Evolutionary conservation across 2,329 filamentous ascomycete genomes (phyloP).

Genomic region (Arthrobotrys megalospora): DNA sequence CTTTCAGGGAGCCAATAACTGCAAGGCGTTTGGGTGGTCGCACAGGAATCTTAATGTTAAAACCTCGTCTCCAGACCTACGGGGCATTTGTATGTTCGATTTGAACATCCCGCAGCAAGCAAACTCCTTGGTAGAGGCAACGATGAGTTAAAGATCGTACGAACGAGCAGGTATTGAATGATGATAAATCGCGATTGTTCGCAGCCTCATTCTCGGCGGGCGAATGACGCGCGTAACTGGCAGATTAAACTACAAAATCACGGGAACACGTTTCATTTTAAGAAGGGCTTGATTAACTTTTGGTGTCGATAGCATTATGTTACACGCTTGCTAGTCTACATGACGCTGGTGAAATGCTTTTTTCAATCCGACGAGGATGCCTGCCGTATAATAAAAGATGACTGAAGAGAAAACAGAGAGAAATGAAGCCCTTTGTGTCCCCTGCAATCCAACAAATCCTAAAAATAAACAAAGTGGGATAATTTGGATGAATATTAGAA

Average conservation of each 20-base stretch:
- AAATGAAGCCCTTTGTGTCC: conserved; percentile 17
- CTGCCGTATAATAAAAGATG: conserved; percentile 17
- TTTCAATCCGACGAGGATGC: conserved; percentile 21
- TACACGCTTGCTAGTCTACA: conserved; percentile 26
- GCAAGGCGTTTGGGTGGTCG: conserved; percentile 10
- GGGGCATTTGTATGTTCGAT: conserved; percentile 6
- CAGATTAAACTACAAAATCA: background rate
- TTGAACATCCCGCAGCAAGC: background rate
- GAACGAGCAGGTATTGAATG: conserved; percentile 1
- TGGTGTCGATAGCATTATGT: conserved; percentile 6
- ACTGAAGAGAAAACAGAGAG: conserved; percentile 16
- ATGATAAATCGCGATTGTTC: background rate
- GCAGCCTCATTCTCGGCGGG: background rate
- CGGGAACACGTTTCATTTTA: background rate
- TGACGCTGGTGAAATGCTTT: conserved; percentile 22
- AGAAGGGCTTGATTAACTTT: background rate
- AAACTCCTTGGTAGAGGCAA: background rate
- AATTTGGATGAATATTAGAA: conserved; percentile 24
- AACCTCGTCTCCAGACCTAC: conserved; percentile 15
- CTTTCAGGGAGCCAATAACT: background rate
- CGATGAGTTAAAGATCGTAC: background rate
- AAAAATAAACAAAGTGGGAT: conserved; percentile 22
- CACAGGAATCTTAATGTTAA: conserved; percentile 23
- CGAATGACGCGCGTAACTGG: background rate
- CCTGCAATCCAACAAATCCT: conserved; percentile 22